Evolutionary conservation across 352 stramenopile genomes (phyloP).

Genomic region (Phytophthora citrophthora): DNA sequence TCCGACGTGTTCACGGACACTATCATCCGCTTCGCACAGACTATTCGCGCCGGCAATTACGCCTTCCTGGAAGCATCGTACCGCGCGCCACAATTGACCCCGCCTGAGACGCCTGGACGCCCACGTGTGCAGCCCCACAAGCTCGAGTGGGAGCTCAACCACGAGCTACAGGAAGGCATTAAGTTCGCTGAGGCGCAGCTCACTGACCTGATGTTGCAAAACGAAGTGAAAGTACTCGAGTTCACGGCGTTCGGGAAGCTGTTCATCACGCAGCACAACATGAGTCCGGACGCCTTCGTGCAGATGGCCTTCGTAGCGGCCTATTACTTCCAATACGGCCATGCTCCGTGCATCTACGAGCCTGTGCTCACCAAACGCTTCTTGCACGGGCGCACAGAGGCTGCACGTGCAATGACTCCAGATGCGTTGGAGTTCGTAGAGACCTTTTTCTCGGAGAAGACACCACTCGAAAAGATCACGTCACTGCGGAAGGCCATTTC

Average conservation of each 20-base stretch:
- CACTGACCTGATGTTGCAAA: constrained; percentile 94
- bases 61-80: constrained; percentile 82
- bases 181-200: constrained; percentile 93
- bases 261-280: constrained; percentile 92
- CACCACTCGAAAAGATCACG: constrained; percentile 89
- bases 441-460: constrained; percentile 83
- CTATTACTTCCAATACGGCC: constrained; percentile 95
- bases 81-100: constrained; percentile 62
- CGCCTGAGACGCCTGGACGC: constrained; percentile 39
- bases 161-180: constrained; percentile 89
- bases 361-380: constrained; percentile 96
- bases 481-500: constrained; percentile 86
- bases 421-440: constrained; percentile 91
- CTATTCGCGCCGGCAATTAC: constrained; percentile 87
- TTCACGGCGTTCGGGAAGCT: constrained; percentile 93
- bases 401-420: constrained; percentile 92
- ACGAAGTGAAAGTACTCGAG: constrained; percentile 95
- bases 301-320: constrained; percentile 95
- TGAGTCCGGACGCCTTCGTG: constrained; percentile 95
- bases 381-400: constrained; percentile 95
- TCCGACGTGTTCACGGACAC: constrained; percentile 93
- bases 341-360: constrained; percentile 92
- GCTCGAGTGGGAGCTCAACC: constrained; percentile 90
- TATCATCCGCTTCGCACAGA: constrained; percentile 93
- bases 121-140: constrained; percentile 86